A percentile compares a stretch with the other conserved stretches of the same genome.
phyloP scores from a whole-genome alignment of 257 asterid genomes.

The Solanum stenotomum region DNA sequence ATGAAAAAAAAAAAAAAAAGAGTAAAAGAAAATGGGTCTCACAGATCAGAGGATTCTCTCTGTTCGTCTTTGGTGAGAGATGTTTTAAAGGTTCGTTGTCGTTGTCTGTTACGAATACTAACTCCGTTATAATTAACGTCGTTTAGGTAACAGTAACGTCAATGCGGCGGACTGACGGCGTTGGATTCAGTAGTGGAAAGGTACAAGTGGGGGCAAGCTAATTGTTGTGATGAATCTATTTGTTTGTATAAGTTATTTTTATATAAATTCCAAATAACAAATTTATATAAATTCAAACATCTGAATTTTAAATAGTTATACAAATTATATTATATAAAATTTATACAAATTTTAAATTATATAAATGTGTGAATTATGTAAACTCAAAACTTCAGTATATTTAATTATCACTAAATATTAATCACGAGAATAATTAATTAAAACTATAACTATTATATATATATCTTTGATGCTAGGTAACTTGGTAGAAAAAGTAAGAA shows the following conservation, averaged over 20 bases:
- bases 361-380: fast-evolving
- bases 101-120: neutral
- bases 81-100: neutral
- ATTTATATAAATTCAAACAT: too few species aligned
- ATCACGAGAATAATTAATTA: too few species aligned
- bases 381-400: too few species aligned
- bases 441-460: too few species aligned
- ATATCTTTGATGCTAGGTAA: neutral
- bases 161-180: constrained; percentile 41
- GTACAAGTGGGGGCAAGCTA: neutral
- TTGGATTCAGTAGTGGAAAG: neutral
- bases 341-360: too few species aligned
- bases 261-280: too few species aligned
- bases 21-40: neutral
- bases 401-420: too few species aligned
- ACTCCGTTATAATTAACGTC: neutral
- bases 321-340: too few species aligned
- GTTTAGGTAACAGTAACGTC: neutral
- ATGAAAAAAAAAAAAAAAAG: too few species aligned
- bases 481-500: neutral
- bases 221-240: neutral
- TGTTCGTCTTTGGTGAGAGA: constrained; percentile 6
- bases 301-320: too few species aligned
- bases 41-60: constrained; percentile 16
- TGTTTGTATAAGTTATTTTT: neutral